Evolutionary conservation across 2,329 filamentous ascomycete genomes (phyloP), one percentile per base, ranked within the genome.

Genomic region (Phialophora tarda): DNA sequence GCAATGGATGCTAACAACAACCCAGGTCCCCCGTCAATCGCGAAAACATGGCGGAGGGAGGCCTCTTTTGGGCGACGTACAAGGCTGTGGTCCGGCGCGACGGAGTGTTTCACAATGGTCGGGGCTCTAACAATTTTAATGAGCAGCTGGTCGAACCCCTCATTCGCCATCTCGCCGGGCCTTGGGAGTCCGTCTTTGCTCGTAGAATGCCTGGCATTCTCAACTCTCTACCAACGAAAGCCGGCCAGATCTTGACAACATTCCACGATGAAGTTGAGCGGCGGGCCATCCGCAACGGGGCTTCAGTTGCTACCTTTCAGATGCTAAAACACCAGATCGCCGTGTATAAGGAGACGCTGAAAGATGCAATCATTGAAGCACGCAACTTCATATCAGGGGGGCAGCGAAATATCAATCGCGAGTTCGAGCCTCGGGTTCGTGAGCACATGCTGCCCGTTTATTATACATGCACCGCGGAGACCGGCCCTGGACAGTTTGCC

Each of bases 321-420:
- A 75, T 80, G 70, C 71, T 83, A 54, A 73, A 78, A 63, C 72
- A 77, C 26, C 78, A 84, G 71, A 74, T 85, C 1, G 55, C 71
- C n/a, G 75, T 74, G 28, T 81, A 83, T 72, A 73, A 80, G 32
- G 74, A 75, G 2, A 75, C 78, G 4, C 78, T 86, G 41, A 72
- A 74, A 0, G 75, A 78, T 6, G 64, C 83, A 0, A 75, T 76
- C 2, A 66, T 61, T 0, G 66, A 67, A 3, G 74, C 83, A 48
- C 68, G 76, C 0, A 70, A 71, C 1, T 69, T 69, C 1, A 80
- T 87, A 69, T 83, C 77, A 0, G 75, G 78, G 4, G 67, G 77
- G 3, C 85, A 87, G 71, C 80, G 82, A 30, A 82, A 85, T 3
- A 82, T 82, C 17, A 88, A 82, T 70, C 82, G 86, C 3, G 77